Evolutionary conservation across 805 yeast genomes (phyloP).

Genomic region (Allodekkera sacchari): DNA sequence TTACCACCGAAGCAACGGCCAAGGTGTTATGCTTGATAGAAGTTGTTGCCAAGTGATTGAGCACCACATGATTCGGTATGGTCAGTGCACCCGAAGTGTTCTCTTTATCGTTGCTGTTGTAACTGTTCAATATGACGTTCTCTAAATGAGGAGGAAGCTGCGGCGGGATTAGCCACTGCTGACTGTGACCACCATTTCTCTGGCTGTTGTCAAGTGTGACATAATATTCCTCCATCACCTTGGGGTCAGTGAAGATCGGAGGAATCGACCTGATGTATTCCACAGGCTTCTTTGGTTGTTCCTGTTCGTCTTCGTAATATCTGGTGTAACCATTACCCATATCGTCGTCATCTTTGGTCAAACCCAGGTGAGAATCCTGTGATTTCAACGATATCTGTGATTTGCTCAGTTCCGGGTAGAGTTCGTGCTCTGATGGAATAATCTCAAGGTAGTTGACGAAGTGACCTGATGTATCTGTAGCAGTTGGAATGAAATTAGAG

Average conservation of each 20-base stretch:
- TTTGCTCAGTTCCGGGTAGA: slow-evolving; percentile 16
- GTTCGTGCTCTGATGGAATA: slow-evolving; percentile 23
- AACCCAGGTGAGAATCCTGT: slow-evolving; percentile 54
- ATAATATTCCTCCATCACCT: slow-evolving; percentile 82
- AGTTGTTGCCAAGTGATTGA: slow-evolving; percentile 93
- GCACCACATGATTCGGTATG: slow-evolving; percentile 89
- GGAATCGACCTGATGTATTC: slow-evolving; percentile 65
- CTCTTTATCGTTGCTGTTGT: slow-evolving; percentile 52
- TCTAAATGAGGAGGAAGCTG: slow-evolving; percentile 95
- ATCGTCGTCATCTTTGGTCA: slow-evolving; percentile 64
- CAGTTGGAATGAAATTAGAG: slow-evolving; percentile 86
- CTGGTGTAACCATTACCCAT: slow-evolving; percentile 77
- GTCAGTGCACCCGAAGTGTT: slow-evolving; percentile 86
- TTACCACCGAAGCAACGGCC: slow-evolving; percentile 85
- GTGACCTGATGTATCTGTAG: slow-evolving; percentile 95
- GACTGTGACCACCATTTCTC: slow-evolving; percentile 40
- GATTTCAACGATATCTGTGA: slow-evolving; percentile 27
- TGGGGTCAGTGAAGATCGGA: slow-evolving; percentile 76
- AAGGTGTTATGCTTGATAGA: slow-evolving; percentile 88
- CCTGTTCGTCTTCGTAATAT: slow-evolving; percentile 59
- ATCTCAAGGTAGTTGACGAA: slow-evolving; percentile 88
- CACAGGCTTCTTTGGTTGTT: slow-evolving; percentile 14
- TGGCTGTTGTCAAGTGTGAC: slow-evolving; percentile 66
- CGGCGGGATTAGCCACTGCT: slow-evolving; percentile 74
- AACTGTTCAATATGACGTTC: slow-evolving; percentile 80